Base-by-base conservation (phyloP, 768 basidiomycete genomes). In the Lepiota venenata region DNA sequence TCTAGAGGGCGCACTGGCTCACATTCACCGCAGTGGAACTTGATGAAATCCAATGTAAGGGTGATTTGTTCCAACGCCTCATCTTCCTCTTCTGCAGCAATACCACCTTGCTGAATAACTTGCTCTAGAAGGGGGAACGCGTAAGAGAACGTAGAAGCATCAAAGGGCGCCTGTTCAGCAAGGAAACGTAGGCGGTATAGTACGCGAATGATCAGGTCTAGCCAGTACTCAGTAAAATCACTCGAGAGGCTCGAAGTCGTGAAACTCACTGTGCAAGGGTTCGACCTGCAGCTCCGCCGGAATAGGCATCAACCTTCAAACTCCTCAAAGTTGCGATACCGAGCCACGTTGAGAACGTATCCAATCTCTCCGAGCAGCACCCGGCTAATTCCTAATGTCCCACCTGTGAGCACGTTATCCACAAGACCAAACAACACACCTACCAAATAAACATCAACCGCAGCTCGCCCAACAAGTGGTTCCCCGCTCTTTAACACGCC, bases 121-220 rank as follows among this genome's bases (percentile, higher is more conserved):
- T 81, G 79, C 9, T 74, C 80, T 3, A 98, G 70, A 11, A 98
- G 75, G 7, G 92, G 88, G 45, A 85, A 87, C 0, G 82, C 70
- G 60, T 94, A 91, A 0, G 90, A 83, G 69, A 91, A 96, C 0
- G 93, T 94, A 1, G 91, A 83, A 0, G 87, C 79, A 64, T 96
- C 92, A 47, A 98, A 87, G 0, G 93, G 83, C 0, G 80, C 71
- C 58, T 91, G 87, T 57, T 95, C 91, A 0, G 91, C 85, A 3
- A 95, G 74, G 55, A 81, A 87, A 16, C 90, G 84, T 0, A 98
- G 67, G 16, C 91, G 84, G 66, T 96, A 89, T 1, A 99, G 74
- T 1, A 98, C 85, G 22, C 97, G 89, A 43, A 91, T 73, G 21
- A 95, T 77, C 29, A 98, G 74, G 5, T 76, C 94, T 94, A 54